Conservation (phyloP, 1,284 basidiomycete genomes). For the Coniophora puteana region DNA sequence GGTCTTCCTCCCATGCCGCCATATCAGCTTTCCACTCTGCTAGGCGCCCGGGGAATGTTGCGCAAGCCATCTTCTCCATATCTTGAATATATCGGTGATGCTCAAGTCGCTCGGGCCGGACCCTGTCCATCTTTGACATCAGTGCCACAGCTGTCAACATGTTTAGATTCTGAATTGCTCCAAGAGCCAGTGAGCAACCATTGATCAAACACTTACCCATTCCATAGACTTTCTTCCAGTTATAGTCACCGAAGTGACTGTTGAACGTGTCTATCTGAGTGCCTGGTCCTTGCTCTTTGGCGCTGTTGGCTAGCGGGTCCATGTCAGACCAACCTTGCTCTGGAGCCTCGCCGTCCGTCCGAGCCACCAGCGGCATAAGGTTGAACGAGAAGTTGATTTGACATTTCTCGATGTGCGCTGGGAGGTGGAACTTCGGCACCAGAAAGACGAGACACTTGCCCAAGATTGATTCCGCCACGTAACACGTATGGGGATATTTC, state of each 20-base stretch:
- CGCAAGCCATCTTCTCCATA: neutral
- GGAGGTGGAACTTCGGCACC: slow-evolving; percentile 10
- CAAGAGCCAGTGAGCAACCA: neutral
- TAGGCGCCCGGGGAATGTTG: neutral
- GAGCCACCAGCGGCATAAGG: slow-evolving; percentile 6
- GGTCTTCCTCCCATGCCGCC: neutral
- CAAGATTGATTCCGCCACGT: too few species aligned
- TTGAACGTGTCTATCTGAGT: slow-evolving; percentile 15
- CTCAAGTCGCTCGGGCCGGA: neutral
- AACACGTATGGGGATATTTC: too few species aligned
- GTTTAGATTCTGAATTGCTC: neutral
- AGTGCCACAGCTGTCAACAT: neutral
- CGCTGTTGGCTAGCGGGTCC: slow-evolving; percentile 10
- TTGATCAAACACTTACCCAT: slow-evolving; percentile 11
- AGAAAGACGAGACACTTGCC: neutral
- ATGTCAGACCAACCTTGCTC: slow-evolving; percentile 13
- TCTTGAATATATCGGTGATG: neutral
- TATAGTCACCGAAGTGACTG: slow-evolving; percentile 9
- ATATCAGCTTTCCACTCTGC: neutral
- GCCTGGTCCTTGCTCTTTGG: slow-evolving; percentile 13
- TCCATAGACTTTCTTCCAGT: slow-evolving; percentile 7
- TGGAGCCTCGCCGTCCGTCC: slow-evolving; percentile 13
- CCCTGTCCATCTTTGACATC: neutral
- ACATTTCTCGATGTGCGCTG: slow-evolving; percentile 5
- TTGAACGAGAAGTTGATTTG: slow-evolving; percentile 12